Conservation (phyloP, 2,329 filamentous ascomycete species). For the Paraphoma sp. region DNA sequence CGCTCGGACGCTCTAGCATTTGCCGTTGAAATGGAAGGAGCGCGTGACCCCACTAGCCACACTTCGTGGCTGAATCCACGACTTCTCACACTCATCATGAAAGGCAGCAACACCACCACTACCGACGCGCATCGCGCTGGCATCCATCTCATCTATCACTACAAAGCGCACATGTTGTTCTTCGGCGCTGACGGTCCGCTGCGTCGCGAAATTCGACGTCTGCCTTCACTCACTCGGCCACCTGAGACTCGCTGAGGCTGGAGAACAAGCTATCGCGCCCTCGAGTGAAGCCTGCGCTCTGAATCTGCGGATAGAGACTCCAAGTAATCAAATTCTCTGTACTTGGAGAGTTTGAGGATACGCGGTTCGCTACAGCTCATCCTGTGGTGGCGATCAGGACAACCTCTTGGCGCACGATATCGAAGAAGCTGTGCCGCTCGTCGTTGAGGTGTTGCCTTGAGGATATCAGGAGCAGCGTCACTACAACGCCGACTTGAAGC, state of each 20-base stretch:
- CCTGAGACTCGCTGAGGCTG: constrained; percentile 24
- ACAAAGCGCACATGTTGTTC: constrained; percentile 18
- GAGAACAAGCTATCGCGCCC: not conserved
- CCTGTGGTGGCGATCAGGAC: constrained; percentile 13
- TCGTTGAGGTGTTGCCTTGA: constrained; percentile 11
- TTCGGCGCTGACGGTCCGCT: constrained; percentile 10
- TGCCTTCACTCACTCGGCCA: constrained; percentile 29
- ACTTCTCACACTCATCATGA: constrained; percentile 24
- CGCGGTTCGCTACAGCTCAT: not conserved
- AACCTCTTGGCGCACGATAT: constrained; percentile 18
- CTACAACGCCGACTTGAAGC: constrained; percentile 1
- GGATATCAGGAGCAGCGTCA: constrained; percentile 10
- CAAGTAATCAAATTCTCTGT: too few species aligned
- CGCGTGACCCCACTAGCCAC: constrained; percentile 34
- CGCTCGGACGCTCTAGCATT: constrained; percentile 3
- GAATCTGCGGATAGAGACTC: not conserved
- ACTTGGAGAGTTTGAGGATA: too few species aligned
- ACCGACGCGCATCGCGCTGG: constrained; percentile 7
- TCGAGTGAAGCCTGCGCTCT: not conserved
- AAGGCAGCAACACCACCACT: constrained; percentile 23
- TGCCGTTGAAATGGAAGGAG: constrained; percentile 17
- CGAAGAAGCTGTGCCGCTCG: constrained; percentile 21
- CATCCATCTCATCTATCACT: constrained; percentile 2
- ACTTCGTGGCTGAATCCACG: constrained; percentile 13
- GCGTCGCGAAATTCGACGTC: constrained; percentile 23